phyloP scores from a whole-genome alignment of 805 yeast genomes.

The Lachancea mirantina region DNA sequence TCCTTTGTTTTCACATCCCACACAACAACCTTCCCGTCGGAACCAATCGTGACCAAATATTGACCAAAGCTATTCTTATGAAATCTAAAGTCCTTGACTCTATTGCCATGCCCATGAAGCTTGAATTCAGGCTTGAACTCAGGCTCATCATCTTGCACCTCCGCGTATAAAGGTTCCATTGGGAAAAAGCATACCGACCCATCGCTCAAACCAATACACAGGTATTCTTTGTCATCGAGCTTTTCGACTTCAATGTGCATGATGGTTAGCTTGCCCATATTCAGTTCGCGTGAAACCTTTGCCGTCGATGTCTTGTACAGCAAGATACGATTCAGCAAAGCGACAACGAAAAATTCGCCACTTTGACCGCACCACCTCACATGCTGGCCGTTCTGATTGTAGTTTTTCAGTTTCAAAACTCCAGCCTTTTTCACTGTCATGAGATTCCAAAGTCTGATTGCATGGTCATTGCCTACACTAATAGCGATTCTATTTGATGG shows the following conservation, averaged over 20 bases:
- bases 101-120: conserved; percentile 72
- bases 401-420: conserved; percentile 59
- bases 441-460: conserved; percentile 86
- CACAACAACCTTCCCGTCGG: conserved; percentile 89
- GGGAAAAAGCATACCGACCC: conserved; percentile 61
- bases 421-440: conserved; percentile 97
- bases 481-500: conserved; percentile 86
- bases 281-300: conserved; percentile 46
- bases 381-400: conserved; percentile 57
- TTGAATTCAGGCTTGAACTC: conserved; percentile 42
- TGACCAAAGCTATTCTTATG: conserved; percentile 36
- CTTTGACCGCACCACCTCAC: conserved; percentile 56
- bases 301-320: conserved; percentile 61
- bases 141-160: conserved; percentile 28
- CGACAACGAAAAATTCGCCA: conserved; percentile 74
- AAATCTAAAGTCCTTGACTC: conserved; percentile 73
- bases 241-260: conserved; percentile 57
- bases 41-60: conserved; percentile 72
- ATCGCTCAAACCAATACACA: conserved; percentile 61
- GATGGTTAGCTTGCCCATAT: conserved; percentile 43
- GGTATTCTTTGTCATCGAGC: conserved; percentile 44
- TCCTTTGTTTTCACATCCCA: conserved; percentile 70
- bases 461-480: conserved; percentile 78
- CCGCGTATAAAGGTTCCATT: conserved; percentile 30
- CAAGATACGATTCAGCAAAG: conserved; percentile 56